Conservation (phyloP, 257 asterid genomes). For the Solanum commersonii region DNA sequence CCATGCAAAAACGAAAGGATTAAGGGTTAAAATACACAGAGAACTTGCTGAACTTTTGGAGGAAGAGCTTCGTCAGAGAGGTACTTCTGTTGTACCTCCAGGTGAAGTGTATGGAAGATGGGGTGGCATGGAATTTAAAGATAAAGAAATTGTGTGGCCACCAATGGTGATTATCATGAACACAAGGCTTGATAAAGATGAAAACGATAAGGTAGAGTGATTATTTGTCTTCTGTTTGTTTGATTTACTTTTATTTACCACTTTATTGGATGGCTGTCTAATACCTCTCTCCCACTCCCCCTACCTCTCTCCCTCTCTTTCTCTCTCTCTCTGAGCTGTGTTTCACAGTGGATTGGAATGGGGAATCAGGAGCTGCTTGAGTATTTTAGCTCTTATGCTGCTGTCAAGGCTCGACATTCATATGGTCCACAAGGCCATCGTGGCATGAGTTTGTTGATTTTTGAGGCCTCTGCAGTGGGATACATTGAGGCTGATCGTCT, state of each 20-base stretch:
- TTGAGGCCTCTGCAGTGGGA: conserved; percentile 35
- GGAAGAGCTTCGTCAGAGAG: background rate
- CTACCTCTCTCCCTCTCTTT: background rate
- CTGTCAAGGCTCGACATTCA: conserved; percentile 25
- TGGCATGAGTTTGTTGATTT: conserved; percentile 34
- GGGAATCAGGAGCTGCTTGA: conserved; percentile 21
- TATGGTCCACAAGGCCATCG: conserved; percentile 47
- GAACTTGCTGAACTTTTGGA: background rate
- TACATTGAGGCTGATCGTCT: background rate
- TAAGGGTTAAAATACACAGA: background rate
- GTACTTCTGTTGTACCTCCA: background rate
- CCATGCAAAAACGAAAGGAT: background rate
- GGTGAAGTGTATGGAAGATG: background rate
- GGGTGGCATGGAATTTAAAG: background rate
- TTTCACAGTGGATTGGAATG: background rate
- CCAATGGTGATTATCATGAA: background rate
- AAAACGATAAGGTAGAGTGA: background rate
- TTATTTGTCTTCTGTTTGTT: background rate
- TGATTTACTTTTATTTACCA: background rate
- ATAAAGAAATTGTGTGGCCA: background rate
- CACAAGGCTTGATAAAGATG: background rate
- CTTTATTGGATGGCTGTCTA: background rate
- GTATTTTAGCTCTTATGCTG: conserved; percentile 18
- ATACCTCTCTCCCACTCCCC: background rate
- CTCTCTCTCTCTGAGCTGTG: background rate